These are phyloP conservation scores for Apium graveolens DNA, from an alignment of 129 eudicot genomes.

Conservation along the genomic window DNA sequence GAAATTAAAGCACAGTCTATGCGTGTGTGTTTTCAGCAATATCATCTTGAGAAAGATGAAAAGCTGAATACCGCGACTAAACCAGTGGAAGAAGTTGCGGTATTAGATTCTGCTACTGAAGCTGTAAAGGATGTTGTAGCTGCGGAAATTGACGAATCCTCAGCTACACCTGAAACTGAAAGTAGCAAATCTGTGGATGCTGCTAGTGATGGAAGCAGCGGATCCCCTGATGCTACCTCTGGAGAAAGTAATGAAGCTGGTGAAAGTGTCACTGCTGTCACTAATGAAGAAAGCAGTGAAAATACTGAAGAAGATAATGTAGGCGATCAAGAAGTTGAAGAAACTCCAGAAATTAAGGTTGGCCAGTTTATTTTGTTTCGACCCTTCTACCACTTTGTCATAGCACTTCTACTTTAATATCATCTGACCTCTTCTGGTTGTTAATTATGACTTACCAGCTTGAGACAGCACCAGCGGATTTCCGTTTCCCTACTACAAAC, in stretches of 20 bases:
- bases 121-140: slow-evolving; percentile 31
- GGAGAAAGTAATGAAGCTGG: slow-evolving; percentile 28
- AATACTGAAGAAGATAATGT: slow-evolving; percentile 37
- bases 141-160: slow-evolving; percentile 32
- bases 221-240: slow-evolving; percentile 9
- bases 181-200: slow-evolving; percentile 28
- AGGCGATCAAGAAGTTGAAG: slow-evolving; percentile 42
- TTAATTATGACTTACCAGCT: slow-evolving; percentile 35
- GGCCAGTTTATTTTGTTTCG: slow-evolving; percentile 7
- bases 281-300: slow-evolving; percentile 48
- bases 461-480: slow-evolving; percentile 83
- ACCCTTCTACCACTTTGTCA: background rate
- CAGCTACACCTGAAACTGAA: slow-evolving; percentile 31
- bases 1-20: background rate
- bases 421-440: background rate
- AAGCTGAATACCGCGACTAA: slow-evolving; percentile 30
- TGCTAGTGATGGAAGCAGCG: slow-evolving; percentile 5
- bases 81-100: slow-evolving; percentile 28
- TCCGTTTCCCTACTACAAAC: slow-evolving; percentile 92
- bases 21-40: slow-evolving; percentile 39
- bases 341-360: slow-evolving; percentile 73
- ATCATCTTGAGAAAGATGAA: slow-evolving; percentile 49
- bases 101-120: slow-evolving; percentile 20
- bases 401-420: background rate
- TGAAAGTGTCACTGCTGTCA: slow-evolving; percentile 26